These are phyloP conservation scores for Dactylellina drechsleri DNA, from an alignment of 2,329 filamentous ascomycete species.

Conservation along the genomic window DNA sequence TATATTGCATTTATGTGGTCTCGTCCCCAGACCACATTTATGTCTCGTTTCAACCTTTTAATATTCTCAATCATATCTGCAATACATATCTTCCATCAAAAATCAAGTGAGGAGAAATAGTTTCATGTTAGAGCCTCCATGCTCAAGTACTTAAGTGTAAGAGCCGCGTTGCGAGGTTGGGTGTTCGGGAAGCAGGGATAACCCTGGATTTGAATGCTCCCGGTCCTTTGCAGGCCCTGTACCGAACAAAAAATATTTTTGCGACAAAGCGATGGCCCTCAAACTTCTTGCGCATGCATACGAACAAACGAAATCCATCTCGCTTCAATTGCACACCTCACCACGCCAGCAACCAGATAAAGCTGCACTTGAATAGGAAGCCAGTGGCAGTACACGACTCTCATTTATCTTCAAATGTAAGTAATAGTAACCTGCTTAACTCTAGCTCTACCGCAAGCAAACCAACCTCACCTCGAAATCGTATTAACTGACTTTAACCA, in stretches of 20 bases:
- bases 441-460: neutral
- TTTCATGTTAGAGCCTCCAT: too few relatives aligned
- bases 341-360: neutral
- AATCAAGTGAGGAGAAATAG: too few relatives aligned
- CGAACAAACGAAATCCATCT: neutral
- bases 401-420: neutral
- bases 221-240: neutral
- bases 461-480: neutral
- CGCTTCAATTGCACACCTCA: neutral
- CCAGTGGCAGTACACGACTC: neutral
- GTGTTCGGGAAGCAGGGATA: neutral
- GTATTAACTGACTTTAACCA: neutral
- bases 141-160: too few relatives aligned
- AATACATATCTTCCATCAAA: too few relatives aligned
- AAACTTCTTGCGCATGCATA: conserved; percentile 6
- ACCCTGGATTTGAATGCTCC: neutral
- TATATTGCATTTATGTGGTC: too few relatives aligned
- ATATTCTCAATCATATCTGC: too few relatives aligned
- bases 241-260: conserved; percentile 1
- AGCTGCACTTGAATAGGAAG: too few relatives aligned
- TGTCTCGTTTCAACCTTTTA: too few relatives aligned
- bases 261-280: conserved; percentile 8
- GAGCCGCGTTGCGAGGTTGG: neutral
- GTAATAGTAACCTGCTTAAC: neutral
- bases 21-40: too few relatives aligned